Evolutionary conservation across 306 rosid species (phyloP).

Genomic region (Leucaena leucocephala): DNA sequence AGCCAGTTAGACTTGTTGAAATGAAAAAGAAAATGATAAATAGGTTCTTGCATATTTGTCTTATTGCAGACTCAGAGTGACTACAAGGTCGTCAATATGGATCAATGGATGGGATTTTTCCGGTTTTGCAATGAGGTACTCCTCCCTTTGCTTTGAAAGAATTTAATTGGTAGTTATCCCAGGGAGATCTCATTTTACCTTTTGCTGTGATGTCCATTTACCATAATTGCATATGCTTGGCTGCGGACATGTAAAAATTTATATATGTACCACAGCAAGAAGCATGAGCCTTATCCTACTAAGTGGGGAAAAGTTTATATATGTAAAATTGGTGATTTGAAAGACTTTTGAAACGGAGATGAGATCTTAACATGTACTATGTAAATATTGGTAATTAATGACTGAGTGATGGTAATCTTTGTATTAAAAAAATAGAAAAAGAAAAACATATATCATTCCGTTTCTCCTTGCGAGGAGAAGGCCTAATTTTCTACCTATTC

Average conservation of each 20-base stretch:
- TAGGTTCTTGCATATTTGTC: constrained; percentile 30
- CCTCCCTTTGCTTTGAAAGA: constrained; percentile 8
- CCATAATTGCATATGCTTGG: neutral
- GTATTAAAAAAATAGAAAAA: neutral
- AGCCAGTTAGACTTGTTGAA: neutral
- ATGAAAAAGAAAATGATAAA: neutral
- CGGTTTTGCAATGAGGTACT: constrained; percentile 96
- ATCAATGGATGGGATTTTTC: constrained; percentile 96
- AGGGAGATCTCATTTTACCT: constrained; percentile 2
- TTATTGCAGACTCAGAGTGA: constrained; percentile 76
- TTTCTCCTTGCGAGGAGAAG: neutral
- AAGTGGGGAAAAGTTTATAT: too few relatives aligned
- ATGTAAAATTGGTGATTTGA: neutral
- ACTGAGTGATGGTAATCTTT: neutral
- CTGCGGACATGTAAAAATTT: neutral
- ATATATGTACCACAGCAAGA: neutral
- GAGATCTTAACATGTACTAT: neutral
- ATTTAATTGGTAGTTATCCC: constrained; percentile 13
- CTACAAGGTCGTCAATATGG: constrained; percentile 96
- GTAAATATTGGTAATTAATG: neutral
- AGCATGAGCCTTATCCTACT: too few relatives aligned
- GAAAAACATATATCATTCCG: neutral
- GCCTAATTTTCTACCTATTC: neutral
- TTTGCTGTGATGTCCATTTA: neutral
- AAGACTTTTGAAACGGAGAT: neutral